These are phyloP conservation scores for Aspergillus neotritici DNA, from an alignment of 2,329 filamentous ascomycete genomes.

Conservation along the genomic window DNA sequence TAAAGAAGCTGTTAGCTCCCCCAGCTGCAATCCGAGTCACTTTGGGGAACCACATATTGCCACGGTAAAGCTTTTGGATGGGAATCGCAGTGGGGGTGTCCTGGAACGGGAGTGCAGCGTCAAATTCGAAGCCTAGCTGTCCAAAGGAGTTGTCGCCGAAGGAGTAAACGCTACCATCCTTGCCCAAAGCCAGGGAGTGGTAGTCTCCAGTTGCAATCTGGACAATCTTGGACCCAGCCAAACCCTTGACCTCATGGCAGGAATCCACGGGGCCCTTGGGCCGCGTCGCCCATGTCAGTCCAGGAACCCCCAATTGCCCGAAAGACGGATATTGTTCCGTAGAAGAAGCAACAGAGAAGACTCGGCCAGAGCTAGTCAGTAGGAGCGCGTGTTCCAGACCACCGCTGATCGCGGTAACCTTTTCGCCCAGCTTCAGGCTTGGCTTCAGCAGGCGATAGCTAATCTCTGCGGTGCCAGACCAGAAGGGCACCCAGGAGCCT, in stretches of 20 bases:
- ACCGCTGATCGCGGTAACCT: slow-evolving; percentile 65
- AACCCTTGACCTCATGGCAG: slow-evolving; percentile 68
- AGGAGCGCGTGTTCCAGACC: slow-evolving; percentile 84
- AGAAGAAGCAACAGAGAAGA: slow-evolving; percentile 83
- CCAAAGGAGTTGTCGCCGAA: slow-evolving; percentile 90
- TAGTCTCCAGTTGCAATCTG: slow-evolving; percentile 79
- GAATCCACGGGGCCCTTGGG: slow-evolving; percentile 74
- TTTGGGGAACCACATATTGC: slow-evolving; percentile 55
- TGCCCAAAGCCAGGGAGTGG: slow-evolving; percentile 75
- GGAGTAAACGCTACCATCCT: slow-evolving; percentile 69
- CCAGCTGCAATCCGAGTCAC: slow-evolving; percentile 80
- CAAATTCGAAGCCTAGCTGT: slow-evolving; percentile 79
- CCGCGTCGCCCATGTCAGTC: slow-evolving; percentile 71
- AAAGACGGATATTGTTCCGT: slow-evolving; percentile 69
- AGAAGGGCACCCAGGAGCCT: slow-evolving; percentile 68
- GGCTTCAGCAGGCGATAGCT: slow-evolving; percentile 71
- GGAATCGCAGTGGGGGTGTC: slow-evolving; percentile 68
- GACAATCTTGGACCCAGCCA: slow-evolving; percentile 65
- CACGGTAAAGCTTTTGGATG: slow-evolving; percentile 66
- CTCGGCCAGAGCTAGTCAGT: slow-evolving; percentile 74
- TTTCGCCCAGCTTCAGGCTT: slow-evolving; percentile 63
- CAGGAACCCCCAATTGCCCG: slow-evolving; percentile 83
- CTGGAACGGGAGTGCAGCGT: slow-evolving; percentile 55
- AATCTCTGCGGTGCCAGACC: slow-evolving; percentile 53
- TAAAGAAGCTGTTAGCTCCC: slow-evolving; percentile 81